Base-by-base conservation (phyloP, 2,329 filamentous ascomycete genomes). In the Talaromyces sp. region DNA sequence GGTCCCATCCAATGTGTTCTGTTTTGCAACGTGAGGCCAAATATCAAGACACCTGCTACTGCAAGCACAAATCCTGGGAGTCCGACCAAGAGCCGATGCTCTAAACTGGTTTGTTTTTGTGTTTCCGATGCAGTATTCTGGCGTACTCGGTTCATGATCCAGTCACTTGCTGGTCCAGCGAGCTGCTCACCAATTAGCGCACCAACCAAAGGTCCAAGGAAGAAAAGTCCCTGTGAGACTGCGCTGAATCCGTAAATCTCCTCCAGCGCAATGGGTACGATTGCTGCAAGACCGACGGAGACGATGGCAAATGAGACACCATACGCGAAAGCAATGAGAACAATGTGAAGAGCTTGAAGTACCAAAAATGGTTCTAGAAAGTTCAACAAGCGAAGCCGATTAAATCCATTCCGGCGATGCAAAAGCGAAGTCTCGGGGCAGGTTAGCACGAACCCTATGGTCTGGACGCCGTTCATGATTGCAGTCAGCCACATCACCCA, bases 1-100 rank as follows among this genome's bases (percentile, higher is more conserved):
- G 44, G 44, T 13, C 44, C 32, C 13, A 47, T 47, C 44, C 44
- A 47, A 29, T 47, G 44, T 11, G 44, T 47, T 27, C 17, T 32
- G 20, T 47, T 37, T 37, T 47, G 30, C 44, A 47, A 7, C 8
- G 44, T 37, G 2, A 47, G 24, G 14, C 44, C 44, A 22, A 47
- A 47, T 14, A 47, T 47, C 44, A 47, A 35, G 11, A 47, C 24
- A 0, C 44, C 44, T 8, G 44, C 29, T 5, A 47, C 33, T n/a
- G 44, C 44, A 13, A 47, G n/a, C 13, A 35, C 30, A 13, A 32
- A 20, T 2, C 44, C 44, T 22, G 44, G 32, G 4, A 47, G 17
- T 16, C 44, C 44, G 24, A 36, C 32, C 6, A 47, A 10, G 14
- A 47, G 44, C 33, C 44, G 44, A n/a, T 16, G 27, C n/a, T 47